Evolutionary conservation across 176 grass and related monocot genomes (phyloP), one percentile per base, ranked within the genome.

Genomic region (Oropetium thomaeum): DNA sequence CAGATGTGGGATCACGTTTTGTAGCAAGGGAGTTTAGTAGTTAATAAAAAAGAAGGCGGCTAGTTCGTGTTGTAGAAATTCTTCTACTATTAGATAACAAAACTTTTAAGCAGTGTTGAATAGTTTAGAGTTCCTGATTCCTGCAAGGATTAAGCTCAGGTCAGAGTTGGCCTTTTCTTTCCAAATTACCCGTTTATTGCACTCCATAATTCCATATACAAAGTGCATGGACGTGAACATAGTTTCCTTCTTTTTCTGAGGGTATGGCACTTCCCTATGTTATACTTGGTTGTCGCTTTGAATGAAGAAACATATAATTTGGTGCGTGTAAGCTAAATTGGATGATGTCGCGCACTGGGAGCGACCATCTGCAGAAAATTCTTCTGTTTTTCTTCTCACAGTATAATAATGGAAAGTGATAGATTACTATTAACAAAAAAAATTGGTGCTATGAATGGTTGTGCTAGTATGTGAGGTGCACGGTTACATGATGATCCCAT

Each of bases 11-110:
- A 84, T 79, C 67, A 55, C 29, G 20, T 45, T 68, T 62, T 63
- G 30, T 70, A 65, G 65, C 29, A 81, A 42, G 45, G 7, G 41
- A 29, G 51, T 19, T 62, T 4, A 63, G 72, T 68, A 75, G 20
- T 29, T 76, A 53, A 48, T 81, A 63, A 19, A 81, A 77, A n/a
- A n/a, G n/a, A n/a, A n/a, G n/a, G n/a, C n/a, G 23, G 22, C 63
- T 45, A 76, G 57, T 55, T 63, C 57, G 34, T 70, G 78, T 39
- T 76, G 43, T 29, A 86, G 60, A 53, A 42, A 1, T 45, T 33
- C 6, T 28, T 40, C 17, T 77, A 3, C 63, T 45, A 49, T 49
- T 20, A 38, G 57, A 58, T 58, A 65, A 14, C 1, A 19, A 53
- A 78, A 70, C 32, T 65, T 10, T 64, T 11, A 54, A 64, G 35